These are phyloP conservation scores for Petunia secreta DNA, from an alignment of 257 asterid species.

Conservation along the genomic window DNA sequence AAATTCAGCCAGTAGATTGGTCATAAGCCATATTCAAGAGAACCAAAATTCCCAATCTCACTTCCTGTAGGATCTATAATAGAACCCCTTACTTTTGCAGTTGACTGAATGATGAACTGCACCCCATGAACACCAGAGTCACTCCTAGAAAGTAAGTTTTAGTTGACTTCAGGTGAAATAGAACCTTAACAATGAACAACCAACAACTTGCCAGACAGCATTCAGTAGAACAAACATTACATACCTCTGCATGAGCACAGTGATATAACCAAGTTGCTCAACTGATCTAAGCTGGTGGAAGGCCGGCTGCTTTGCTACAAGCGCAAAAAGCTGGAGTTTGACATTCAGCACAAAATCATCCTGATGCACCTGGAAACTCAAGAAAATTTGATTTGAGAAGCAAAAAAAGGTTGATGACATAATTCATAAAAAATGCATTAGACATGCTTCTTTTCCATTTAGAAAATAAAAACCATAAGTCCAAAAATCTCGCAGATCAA, in stretches of 20 bases:
- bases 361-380: slow-evolving; percentile 72
- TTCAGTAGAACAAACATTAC: slow-evolving; percentile 25
- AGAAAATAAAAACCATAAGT: not conserved
- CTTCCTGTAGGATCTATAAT: not conserved
- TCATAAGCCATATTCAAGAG: slow-evolving; percentile 19
- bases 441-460: not conserved
- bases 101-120: slow-evolving; percentile 93
- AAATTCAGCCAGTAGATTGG: slow-evolving; percentile 35
- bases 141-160: slow-evolving; percentile 52
- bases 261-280: slow-evolving; percentile 97
- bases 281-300: slow-evolving; percentile 99
- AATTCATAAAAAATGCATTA: slow-evolving; percentile 6
- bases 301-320: slow-evolving; percentile 92
- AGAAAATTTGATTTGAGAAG: slow-evolving; percentile 5
- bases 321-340: slow-evolving; percentile 83
- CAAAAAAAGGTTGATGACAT: slow-evolving; percentile 13
- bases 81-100: slow-evolving; percentile 59
- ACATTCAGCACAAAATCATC: slow-evolving; percentile 87
- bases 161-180: slow-evolving; percentile 13
- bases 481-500: not conserved
- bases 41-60: slow-evolving; percentile 19
- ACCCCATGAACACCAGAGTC: slow-evolving; percentile 90
- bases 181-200: slow-evolving; percentile 20
- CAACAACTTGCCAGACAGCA: slow-evolving; percentile 15
- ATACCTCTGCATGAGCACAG: slow-evolving; percentile 89